Percentiles rank a stretch among this genome's conserved stretches.
Evolutionary conservation across 768 basidiomycete species (phyloP).

Genomic region (Cytidiella melzeri): DNA sequence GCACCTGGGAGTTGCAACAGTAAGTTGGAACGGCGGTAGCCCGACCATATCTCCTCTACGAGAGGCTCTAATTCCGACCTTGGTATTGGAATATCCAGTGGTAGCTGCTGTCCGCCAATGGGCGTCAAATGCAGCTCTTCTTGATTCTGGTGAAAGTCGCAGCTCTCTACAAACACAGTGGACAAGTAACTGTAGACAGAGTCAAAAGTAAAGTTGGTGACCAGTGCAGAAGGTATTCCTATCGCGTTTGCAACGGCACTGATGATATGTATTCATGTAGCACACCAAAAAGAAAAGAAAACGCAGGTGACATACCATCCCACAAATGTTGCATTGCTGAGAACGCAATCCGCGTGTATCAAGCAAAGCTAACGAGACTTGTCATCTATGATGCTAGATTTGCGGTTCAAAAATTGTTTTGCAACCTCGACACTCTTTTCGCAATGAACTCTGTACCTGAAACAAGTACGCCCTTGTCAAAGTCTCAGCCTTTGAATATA

Average conservation of each 20-base stretch:
- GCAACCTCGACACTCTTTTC: conserved; percentile 61
- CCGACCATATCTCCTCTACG: conserved; percentile 55
- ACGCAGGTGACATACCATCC: conserved; percentile 77
- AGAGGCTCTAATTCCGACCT: conserved; percentile 45
- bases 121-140: conserved; percentile 3
- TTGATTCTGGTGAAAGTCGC: too few species aligned
- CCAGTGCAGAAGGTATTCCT: conserved; percentile 60
- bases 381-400: conserved; percentile 45
- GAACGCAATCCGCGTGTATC: conserved; percentile 48
- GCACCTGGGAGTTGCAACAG: conserved; percentile 64
- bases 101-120: conserved; percentile 18
- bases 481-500: neutral
- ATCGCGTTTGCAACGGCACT: conserved; percentile 63
- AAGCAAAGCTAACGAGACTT: conserved; percentile 54
- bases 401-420: conserved; percentile 47
- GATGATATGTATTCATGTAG: too few species aligned
- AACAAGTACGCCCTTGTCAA: neutral
- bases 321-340: conserved; percentile 75
- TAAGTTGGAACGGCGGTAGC: conserved; percentile 67
- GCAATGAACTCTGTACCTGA: conserved; percentile 68
- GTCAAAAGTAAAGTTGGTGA: conserved; percentile 84
- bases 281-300: too few species aligned
- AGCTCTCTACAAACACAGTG: conserved; percentile 41
- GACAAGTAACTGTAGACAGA: conserved; percentile 77
- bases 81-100: conserved; percentile 52